A percentile compares a stretch with the other conserved stretches of the same genome.
Evolutionary conservation across 495 filamentous ascomycete species (phyloP).

Genomic region (Neurospora sp.): DNA sequence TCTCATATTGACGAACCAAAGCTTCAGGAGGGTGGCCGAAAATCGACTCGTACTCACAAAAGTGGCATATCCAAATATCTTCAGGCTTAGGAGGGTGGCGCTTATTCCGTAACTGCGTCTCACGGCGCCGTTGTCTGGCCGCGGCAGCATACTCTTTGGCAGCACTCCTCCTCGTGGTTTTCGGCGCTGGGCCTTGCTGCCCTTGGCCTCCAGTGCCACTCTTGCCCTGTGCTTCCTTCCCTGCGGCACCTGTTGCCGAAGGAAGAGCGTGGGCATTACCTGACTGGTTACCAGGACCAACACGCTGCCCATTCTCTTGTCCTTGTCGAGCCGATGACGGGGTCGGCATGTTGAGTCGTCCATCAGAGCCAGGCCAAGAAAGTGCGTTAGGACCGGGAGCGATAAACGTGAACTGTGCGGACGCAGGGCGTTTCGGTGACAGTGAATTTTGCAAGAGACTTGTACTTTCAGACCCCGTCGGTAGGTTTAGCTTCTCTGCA

Average conservation of each 20-base stretch:
- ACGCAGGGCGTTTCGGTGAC: conserved; percentile 48
- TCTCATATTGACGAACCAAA: conserved; percentile 83
- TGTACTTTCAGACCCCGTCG: conserved; percentile 56
- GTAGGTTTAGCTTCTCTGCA: conserved; percentile 59
- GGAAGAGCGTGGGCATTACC: neutral
- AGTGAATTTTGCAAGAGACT: conserved; percentile 66
- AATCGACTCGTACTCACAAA: conserved; percentile 81
- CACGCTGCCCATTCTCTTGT: conserved; percentile 10
- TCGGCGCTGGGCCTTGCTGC: conserved; percentile 4
- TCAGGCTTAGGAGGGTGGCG: conserved; percentile 63
- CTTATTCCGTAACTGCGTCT: conserved; percentile 49
- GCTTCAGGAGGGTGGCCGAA: conserved; percentile 76
- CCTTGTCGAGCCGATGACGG: conserved; percentile 1
- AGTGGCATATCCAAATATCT: conserved; percentile 90
- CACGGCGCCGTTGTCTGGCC: conserved; percentile 29
- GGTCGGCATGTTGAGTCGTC: conserved; percentile 2
- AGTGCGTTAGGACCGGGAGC: conserved; percentile 38
- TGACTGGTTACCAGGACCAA: conserved; percentile 3
- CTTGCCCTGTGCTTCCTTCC: conserved; percentile 7
- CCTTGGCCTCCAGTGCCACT: neutral
- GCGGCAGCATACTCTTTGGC: conserved; percentile 13
- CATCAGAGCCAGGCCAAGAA: conserved; percentile 49
- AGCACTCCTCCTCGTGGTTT: conserved; percentile 11
- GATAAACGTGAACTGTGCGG: conserved; percentile 86
- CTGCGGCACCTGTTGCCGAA: neutral